Base-by-base conservation (phyloP, 1,139 yeast genomes). In the Meyerozyma smithsonii region DNA sequence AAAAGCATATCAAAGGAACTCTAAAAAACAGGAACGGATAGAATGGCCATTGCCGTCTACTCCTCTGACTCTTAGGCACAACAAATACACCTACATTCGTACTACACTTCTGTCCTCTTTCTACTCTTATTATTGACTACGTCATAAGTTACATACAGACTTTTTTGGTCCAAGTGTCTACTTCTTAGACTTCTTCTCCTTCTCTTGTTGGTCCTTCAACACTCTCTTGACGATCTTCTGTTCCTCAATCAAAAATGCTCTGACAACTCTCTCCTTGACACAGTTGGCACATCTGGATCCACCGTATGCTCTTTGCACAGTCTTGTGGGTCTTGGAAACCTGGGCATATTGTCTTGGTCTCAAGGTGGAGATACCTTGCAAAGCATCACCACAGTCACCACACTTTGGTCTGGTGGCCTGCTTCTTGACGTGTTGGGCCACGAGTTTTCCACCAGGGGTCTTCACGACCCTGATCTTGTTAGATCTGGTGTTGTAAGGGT, bases 211-310 rank as follows among this genome's bases (percentile, higher is more conserved):
- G 69, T 88, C 96, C 84, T 89, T 89, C 66, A 90, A 84, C 64
- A 90, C 96, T 78, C 95, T 88, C 90, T 92, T 92, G 70, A 92
- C 98, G 59, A 92, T 88, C 87, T 90, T 92, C 81, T 92, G 97
- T 80, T 92, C 98, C 80, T 92, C 97, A 61, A 92, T 87, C 72
- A 92, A 84, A 88, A 92, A 92, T 69, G 97, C 97, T 81, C 97
- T 90, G 72, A 90, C 89, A 63, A 92, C 84, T 84, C 96, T 87
- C 76, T 89, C 95, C 83, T 88, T 89, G 68, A 90, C 97, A 79
- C 96, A 87, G 87, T 83, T 84, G 66, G 95, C 95, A 78, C 96
- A 89, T 81, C 94, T 82, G 64, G 95, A 83, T 72, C 98, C 98
- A 79, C 98, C 98, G 90, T 92, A 92, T 64, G 96, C 90, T 83